Evolutionary conservation across 1,139 yeast species (phyloP), one percentile per base, ranked within the genome.

Genomic region (Scheffersomyces illinoinensis): DNA sequence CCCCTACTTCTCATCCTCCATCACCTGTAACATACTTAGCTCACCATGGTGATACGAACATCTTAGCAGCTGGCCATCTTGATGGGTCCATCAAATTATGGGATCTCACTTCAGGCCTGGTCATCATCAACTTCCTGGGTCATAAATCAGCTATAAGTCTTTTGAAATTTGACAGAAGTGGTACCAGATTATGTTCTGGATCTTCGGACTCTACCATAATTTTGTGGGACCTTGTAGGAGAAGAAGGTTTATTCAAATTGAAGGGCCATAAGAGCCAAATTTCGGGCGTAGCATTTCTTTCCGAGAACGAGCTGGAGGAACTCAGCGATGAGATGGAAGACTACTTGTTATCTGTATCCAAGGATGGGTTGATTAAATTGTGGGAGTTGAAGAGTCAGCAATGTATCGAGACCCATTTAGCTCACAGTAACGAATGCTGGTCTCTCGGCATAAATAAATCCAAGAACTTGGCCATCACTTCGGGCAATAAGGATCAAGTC

Each of bases 391-490:
- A 87, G 68, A 79, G 96, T 14, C 93, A 91, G 70, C 97, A 92
- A 71, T 92, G 98, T 75, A 80, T 93, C 18, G 99, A 95, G 72
- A 93, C 98, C 0, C 98, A 93, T 72, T 86, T 93, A 62, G 97
- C 98, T 0, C 97, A 93, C 70, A 84, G 91, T 18, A 93, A 93
- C 62, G 98, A 95, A 73, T 91, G 97, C 76, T 93, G 98, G 98
- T 78, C 91, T 3, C 73, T 92, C 71, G 91, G 86, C 1, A 72
- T 87, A 43, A 75, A 76, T 59, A 58, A 62, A 2, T 71, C 71
- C 24, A 72, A 73, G 23, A 75, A 81, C 66, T 60, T 87, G 62
- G 71, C 85, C 33, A 75, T 93, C 19, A 93, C 97, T 1, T 83
- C 90, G 48, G 96, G 97, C 50, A 84, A 86, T 65, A 93, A 90